Conservation (phyloP, 345 rosid genomes). For the Sapria himalayana region DNA sequence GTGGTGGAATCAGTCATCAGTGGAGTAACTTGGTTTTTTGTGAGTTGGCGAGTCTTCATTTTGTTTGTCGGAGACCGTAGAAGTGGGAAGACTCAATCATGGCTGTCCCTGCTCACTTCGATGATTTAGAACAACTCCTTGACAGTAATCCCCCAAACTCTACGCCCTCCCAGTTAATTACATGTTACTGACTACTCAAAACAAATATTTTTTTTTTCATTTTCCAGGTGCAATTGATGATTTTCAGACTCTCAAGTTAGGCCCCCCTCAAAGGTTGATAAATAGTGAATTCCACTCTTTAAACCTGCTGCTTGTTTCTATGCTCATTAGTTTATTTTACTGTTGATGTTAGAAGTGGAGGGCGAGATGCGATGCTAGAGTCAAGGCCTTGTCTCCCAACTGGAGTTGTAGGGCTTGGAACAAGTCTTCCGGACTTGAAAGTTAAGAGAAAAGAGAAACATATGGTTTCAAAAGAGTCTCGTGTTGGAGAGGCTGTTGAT, state of each 20-base stretch:
- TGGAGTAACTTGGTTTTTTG: no score
- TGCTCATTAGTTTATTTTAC: neutral
- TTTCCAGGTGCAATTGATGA: constrained; percentile 92
- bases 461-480: constrained; percentile 41
- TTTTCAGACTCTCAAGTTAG: constrained; percentile 72
- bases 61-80: no score
- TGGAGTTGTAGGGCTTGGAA: constrained; percentile 72
- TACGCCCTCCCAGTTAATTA: neutral
- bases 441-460: constrained; percentile 68
- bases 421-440: constrained; percentile 82
- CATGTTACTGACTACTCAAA: neutral
- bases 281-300: neutral
- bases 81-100: no score
- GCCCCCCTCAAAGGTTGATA: constrained; percentile 27
- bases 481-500: constrained; percentile 65
- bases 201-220: constrained; percentile 1
- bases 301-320: constrained; percentile 1
- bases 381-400: constrained; percentile 19
- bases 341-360: constrained; percentile 23
- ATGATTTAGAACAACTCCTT: constrained; percentile 89
- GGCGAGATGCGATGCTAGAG: constrained; percentile 20
- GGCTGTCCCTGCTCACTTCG: constrained; percentile 27
- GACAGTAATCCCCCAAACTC: constrained; percentile 33
- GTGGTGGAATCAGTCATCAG: no score
- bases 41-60: no score